Evolutionary conservation across 169 alveolate species (phyloP), one percentile per base, ranked within the genome.

Genomic region (Plasmodium ovale): DNA sequence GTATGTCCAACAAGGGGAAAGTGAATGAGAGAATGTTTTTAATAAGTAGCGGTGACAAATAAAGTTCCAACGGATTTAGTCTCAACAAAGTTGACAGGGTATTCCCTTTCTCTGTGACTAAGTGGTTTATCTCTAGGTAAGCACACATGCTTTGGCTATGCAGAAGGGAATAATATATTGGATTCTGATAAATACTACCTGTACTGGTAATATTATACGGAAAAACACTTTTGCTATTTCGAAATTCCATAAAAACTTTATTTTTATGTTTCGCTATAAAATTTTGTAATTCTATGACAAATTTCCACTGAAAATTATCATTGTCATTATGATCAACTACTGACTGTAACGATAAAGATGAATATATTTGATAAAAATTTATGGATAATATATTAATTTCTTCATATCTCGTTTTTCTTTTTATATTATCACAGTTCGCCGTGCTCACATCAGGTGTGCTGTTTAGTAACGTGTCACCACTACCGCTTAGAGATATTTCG

Each of bases 231-330:
- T 85, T 68, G 29, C 56, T 85, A 25, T 71, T 85, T n/a, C 91
- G 33, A 56, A 85, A 85, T 60, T 85, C 91, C 91, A 85, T 85
- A 56, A 85, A 85, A 35, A 85, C 42, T 27, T 85, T 68, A 56
- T 47, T 69, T 62, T 68, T 85, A 70, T 85, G 89, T 64, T 89
- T 87, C 42, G 89, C 94, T 21, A 84, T 68, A 39, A 92, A 87
- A 62, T 92, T 74, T 19, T 90, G 89, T 29, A 92, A 69, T 29
- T 87, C 89, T 37, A 88, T 85, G 42, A 88, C 67, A 74, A 92
- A 92, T 33, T 60, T 73, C 94, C 95, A 89, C 53, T 89, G 93
- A 73, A 85, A 67, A 79, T 89, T 92, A 59, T 92, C 95, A 35
- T 90, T 35, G 33, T 91, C 95, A 29, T 91, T 87, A 44, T 88